Conservation (phyloP, 1,284 basidiomycete species). For the Lignosus rhinocerotis region DNA sequence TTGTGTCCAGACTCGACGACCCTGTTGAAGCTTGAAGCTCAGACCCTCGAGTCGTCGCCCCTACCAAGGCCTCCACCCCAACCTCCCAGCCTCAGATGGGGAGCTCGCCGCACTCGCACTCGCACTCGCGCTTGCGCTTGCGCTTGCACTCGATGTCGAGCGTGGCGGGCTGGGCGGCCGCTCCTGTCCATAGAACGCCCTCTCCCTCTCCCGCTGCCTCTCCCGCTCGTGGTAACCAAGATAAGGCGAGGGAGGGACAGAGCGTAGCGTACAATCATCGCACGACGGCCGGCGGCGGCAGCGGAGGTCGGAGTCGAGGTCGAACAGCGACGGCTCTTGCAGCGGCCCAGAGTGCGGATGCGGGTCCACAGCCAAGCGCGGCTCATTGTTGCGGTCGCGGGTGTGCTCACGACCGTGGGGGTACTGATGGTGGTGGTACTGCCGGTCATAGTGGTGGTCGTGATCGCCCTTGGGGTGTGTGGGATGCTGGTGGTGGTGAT, state of each 20-base stretch:
- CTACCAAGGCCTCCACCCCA: constrained; percentile 25
- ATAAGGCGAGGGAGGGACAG: constrained; percentile 17
- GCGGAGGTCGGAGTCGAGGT: neutral
- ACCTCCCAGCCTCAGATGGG: constrained; percentile 36
- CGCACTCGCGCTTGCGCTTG: neutral
- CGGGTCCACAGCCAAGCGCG: constrained; percentile 10
- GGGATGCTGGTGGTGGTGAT: neutral
- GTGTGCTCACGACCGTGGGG: neutral
- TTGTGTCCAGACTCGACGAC: no score
- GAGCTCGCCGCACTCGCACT: constrained; percentile 5
- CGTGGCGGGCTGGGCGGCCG: constrained; percentile 19
- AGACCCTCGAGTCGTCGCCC: neutral
- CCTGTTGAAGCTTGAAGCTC: no score
- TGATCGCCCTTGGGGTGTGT: no score
- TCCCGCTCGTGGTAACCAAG: constrained; percentile 8
- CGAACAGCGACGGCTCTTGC: constrained; percentile 1
- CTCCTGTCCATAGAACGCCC: constrained; percentile 10
- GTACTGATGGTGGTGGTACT: neutral
- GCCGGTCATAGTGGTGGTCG: neutral
- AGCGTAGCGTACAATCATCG: constrained; percentile 17
- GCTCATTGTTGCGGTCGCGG: neutral
- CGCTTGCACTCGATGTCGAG: constrained; percentile 14
- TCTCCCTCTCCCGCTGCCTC: constrained; percentile 9
- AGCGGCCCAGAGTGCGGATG: neutral
- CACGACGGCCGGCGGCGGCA: constrained; percentile 2